A percentile compares a stretch with the other conserved stretches of the same genome.
phyloP scores from a whole-genome alignment of 139 green algal species.

The Chlamydomonas sp. region DNA sequence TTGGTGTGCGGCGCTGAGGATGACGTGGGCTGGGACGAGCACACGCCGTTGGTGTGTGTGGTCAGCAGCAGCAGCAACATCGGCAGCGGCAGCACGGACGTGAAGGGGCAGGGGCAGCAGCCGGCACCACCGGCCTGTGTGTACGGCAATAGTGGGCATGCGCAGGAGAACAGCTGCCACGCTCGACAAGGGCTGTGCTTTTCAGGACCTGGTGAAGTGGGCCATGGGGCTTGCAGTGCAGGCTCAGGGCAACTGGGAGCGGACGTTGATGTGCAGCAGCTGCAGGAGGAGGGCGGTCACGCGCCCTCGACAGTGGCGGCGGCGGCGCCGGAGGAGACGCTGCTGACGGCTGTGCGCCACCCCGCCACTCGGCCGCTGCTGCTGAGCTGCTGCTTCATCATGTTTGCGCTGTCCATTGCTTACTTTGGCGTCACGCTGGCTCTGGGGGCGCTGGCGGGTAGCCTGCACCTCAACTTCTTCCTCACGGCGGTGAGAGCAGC shows the following conservation, averaged over 20 bases:
- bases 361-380: slow-evolving; percentile 14
- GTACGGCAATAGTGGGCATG: background rate
- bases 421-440: slow-evolving; percentile 34
- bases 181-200: background rate
- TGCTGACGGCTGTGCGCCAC: background rate
- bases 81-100: background rate
- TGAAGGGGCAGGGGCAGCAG: background rate
- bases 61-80: background rate
- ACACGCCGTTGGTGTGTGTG: background rate
- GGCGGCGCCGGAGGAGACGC: background rate
- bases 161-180: background rate
- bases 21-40: background rate
- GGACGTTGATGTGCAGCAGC: background rate
- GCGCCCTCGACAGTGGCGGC: background rate
- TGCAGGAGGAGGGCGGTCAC: background rate
- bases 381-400: slow-evolving; percentile 3
- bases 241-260: background rate
- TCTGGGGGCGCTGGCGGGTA: slow-evolving; percentile 24
- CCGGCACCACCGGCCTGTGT: background rate
- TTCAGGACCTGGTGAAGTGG: background rate
- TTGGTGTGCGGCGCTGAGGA: background rate
- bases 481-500: background rate
- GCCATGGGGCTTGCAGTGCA: background rate
- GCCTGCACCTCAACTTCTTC: slow-evolving; percentile 28
- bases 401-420: slow-evolving; percentile 12